Conservation (phyloP, 768 basidiomycete species). For the Tephrocybe sp. region DNA sequence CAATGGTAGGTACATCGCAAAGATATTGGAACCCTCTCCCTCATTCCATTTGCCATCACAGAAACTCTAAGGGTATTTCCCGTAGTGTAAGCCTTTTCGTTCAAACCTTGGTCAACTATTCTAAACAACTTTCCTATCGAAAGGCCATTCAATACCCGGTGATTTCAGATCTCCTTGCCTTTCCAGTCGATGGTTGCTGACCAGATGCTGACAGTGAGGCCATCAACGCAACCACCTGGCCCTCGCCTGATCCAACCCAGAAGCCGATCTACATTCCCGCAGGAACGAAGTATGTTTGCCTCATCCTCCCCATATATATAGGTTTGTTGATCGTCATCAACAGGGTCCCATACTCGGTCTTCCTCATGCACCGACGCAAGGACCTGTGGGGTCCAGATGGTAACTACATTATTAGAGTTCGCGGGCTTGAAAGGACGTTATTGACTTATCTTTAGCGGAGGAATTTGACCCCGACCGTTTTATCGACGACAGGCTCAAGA, state of each 20-base stretch:
- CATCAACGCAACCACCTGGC: conserved; percentile 45
- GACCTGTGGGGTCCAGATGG: conserved; percentile 76
- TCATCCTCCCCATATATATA: background rate
- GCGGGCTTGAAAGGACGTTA: background rate
- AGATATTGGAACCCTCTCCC: background rate
- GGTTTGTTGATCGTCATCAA: background rate
- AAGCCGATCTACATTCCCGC: conserved; percentile 56
- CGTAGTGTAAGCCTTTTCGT: conserved; percentile 37
- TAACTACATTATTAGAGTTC: conserved; percentile 20
- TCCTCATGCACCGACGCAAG: conserved; percentile 62
- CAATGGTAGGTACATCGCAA: conserved; percentile 39
- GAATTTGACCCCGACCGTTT: conserved; percentile 74
- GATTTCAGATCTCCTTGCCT: conserved; percentile 10
- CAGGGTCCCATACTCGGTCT: conserved; percentile 51
- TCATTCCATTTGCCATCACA: conserved; percentile 7
- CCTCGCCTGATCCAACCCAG: conserved; percentile 39
- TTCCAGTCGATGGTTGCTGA: background rate
- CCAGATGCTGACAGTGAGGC: conserved; percentile 33
- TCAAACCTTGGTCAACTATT: background rate
- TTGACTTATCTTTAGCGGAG: conserved; percentile 36
- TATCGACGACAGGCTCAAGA: conserved; percentile 59
- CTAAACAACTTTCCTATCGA: background rate
- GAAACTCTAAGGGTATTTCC: conserved; percentile 59
- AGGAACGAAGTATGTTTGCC: conserved; percentile 36
- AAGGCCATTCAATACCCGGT: conserved; percentile 50